These are phyloP conservation scores for Saccharomycopsis sp. DNA, from an alignment of 805 yeast genomes.

Conservation along the genomic window DNA sequence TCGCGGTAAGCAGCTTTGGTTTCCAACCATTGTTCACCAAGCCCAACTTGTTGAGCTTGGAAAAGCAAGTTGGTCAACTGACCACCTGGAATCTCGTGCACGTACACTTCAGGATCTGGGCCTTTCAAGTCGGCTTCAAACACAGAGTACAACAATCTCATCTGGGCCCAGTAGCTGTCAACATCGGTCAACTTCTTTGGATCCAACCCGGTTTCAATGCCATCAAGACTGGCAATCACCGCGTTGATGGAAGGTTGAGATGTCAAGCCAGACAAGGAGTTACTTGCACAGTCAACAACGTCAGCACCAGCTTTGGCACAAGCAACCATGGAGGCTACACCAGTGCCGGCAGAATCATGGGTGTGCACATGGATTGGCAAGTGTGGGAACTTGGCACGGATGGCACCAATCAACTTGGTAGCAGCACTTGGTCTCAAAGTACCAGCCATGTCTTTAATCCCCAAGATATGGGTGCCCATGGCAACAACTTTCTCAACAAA, in stretches of 20 bases:
- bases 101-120: constrained; percentile 98
- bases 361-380: constrained; percentile 98
- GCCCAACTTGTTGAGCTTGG: constrained; percentile 99
- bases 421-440: constrained; percentile 96
- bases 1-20: constrained; percentile 90
- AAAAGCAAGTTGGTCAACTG: constrained; percentile 94
- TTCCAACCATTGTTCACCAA: constrained; percentile 93
- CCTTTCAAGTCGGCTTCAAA: constrained; percentile 99
- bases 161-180: constrained; percentile 97
- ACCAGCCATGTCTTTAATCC: constrained; percentile 99
- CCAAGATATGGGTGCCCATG: constrained; percentile 94
- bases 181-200: constrained; percentile 64
- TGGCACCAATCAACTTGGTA: constrained; percentile 60
- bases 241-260: constrained; percentile 97
- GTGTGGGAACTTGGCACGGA: constrained; percentile 82
- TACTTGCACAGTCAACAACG: constrained; percentile 94
- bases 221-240: constrained; percentile 83
- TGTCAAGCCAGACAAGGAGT: constrained; percentile 97
- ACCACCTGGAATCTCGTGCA: constrained; percentile 99
- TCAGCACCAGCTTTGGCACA: constrained; percentile 96
- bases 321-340: constrained; percentile 93
- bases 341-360: constrained; percentile 99
- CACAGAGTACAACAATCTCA: constrained; percentile 92
- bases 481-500: constrained; percentile 76
- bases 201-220: constrained; percentile 66